phyloP scores from a whole-genome alignment of 2,329 filamentous ascomycete genomes.

The Xylariaceae sp. region DNA sequence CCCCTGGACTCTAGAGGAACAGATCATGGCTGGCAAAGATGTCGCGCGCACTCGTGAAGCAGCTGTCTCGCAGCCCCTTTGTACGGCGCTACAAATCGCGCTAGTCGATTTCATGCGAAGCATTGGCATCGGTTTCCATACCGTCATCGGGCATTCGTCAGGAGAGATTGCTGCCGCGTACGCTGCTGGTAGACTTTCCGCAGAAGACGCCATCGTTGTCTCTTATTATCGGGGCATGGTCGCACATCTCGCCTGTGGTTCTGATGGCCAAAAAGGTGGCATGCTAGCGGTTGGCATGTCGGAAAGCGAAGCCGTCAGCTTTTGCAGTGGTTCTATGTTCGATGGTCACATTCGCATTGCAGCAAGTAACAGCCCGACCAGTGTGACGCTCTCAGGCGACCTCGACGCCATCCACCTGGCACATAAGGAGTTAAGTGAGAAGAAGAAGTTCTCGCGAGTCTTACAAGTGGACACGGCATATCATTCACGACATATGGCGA shows the following conservation, averaged over 20 bases:
- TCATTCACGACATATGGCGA: conserved; percentile 56
- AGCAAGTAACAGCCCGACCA: conserved; percentile 39
- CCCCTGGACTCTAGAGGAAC: conserved; percentile 44
- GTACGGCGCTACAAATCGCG: conserved; percentile 60
- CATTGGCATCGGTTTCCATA: conserved; percentile 39
- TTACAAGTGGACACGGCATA: conserved; percentile 55
- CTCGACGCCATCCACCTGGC: conserved; percentile 32
- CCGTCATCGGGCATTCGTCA: conserved; percentile 42
- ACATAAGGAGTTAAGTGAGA: conserved; percentile 24
- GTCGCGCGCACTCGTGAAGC: conserved; percentile 46
- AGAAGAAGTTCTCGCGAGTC: conserved; percentile 43
- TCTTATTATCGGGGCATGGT: conserved; percentile 41
- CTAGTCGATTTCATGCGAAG: conserved; percentile 45
- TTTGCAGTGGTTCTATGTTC: conserved; percentile 34
- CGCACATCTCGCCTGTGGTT: conserved; percentile 34
- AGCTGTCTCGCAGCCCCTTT: conserved; percentile 57
- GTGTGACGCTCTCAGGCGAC: conserved; percentile 42
- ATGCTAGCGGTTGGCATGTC: conserved; percentile 41
- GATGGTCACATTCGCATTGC: conserved; percentile 36
- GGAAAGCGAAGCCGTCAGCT: conserved; percentile 35
- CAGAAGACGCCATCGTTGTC: conserved; percentile 40
- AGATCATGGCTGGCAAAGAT: conserved; percentile 41
- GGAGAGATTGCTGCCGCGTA: conserved; percentile 45
- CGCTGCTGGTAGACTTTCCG: conserved; percentile 39
- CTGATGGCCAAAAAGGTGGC: conserved; percentile 35